Percentiles rank a stretch among this genome's conserved stretches.
Conservation (phyloP, 2,329 filamentous ascomycete species). For the Aspergillus phoenicis region DNA sequence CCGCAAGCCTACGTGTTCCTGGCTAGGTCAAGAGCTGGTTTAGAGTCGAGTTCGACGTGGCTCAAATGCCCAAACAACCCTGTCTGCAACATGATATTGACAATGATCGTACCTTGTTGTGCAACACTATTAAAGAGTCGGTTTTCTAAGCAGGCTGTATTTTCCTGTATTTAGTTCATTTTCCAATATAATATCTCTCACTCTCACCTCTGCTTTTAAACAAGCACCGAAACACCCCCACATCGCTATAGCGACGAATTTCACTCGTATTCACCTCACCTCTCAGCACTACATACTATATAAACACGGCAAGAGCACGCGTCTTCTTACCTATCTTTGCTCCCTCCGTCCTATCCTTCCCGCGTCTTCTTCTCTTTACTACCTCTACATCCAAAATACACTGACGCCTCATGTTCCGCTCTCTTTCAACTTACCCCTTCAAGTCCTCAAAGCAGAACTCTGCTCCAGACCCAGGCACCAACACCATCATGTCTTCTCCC, state of each 20-base stretch:
- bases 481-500: background rate
- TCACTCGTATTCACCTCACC: background rate
- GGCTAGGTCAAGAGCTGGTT: too few species aligned
- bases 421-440: background rate
- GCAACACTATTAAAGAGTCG: too few species aligned
- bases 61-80: too few species aligned
- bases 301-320: background rate
- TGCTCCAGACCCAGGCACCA: background rate
- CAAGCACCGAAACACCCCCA: background rate
- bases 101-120: too few species aligned
- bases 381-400: too few species aligned
- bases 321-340: background rate
- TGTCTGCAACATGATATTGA: too few species aligned
- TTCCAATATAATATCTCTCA: too few species aligned
- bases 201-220: too few species aligned
- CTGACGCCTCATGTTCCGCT: background rate
- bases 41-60: too few species aligned
- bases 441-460: background rate
- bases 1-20: too few species aligned
- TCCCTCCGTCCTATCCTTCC: background rate
- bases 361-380: background rate
- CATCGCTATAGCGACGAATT: background rate
- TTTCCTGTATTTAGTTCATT: too few species aligned
- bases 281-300: background rate
- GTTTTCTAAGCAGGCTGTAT: too few species aligned